phyloP scores from a whole-genome alignment of 202 grass and related monocot genomes.

The Panicum hallii region DNA sequence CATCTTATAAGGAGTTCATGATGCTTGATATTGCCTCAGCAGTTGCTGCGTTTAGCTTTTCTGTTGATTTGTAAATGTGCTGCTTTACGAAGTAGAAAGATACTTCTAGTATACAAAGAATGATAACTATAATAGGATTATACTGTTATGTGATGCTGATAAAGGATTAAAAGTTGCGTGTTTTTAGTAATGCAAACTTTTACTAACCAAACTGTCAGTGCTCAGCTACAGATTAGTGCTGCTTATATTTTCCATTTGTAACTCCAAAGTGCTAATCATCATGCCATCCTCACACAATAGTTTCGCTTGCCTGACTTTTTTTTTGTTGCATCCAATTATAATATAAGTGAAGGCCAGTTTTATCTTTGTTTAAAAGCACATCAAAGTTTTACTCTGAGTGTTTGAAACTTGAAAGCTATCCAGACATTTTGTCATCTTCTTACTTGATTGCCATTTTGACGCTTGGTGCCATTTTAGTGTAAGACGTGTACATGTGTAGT shows the following conservation, averaged over 20 bases:
- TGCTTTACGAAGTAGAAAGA: background rate
- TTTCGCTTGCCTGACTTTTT: background rate
- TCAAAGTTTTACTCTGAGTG: background rate
- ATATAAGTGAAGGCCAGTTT: slow-evolving; percentile 4
- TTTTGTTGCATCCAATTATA: background rate
- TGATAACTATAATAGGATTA: background rate
- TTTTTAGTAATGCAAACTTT: background rate
- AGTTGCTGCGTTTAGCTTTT: background rate
- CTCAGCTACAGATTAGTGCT: background rate
- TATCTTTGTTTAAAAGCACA: slow-evolving; percentile 8
- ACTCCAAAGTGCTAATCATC: background rate
- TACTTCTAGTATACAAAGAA: background rate
- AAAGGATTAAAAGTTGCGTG: background rate
- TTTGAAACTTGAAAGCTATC: slow-evolving; percentile 1
- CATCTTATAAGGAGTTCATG: slow-evolving; percentile 18
- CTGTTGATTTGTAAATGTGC: background rate
- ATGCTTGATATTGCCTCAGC: slow-evolving; percentile 28
- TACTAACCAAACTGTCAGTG: background rate
- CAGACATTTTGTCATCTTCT: background rate
- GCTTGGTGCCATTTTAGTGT: background rate
- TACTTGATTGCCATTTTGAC: background rate
- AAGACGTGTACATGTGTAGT: background rate
- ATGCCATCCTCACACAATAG: background rate
- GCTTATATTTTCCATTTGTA: background rate
- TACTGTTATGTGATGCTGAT: background rate